Evolutionary conservation across 1,284 basidiomycete genomes (phyloP).

Genomic region (Marasmius tenuissimus): DNA sequence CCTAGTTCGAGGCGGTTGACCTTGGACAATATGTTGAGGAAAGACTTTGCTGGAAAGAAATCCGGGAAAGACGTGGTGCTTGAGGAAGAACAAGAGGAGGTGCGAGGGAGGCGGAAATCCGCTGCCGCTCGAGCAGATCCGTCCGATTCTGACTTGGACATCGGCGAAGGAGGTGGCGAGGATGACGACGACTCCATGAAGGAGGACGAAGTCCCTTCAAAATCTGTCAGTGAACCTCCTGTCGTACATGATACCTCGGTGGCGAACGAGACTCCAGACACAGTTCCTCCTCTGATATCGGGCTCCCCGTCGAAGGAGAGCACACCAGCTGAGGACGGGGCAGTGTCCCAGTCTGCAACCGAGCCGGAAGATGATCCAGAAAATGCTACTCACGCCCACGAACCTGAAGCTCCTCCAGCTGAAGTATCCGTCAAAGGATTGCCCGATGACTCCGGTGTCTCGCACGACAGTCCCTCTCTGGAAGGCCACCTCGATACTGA

Average conservation of each 20-base stretch:
- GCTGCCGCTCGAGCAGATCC: neutral
- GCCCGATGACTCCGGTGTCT: too few species aligned
- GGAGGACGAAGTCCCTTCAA: neutral
- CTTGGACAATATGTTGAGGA: constrained; percentile 6
- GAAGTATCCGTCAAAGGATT: neutral
- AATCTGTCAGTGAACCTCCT: neutral
- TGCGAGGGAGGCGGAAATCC: neutral
- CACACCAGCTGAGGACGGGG: neutral
- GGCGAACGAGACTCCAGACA: neutral
- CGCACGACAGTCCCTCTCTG: neutral
- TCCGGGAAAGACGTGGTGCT: constrained; percentile 3
- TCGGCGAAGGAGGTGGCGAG: neutral
- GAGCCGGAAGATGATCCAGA: neutral
- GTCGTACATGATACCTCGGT: neutral
- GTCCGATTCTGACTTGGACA: constrained; percentile 5
- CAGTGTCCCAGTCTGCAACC: neutral
- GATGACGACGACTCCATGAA: neutral
- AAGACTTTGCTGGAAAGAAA: neutral
- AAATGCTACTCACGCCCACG: neutral
- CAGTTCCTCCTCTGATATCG: neutral
- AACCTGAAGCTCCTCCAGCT: neutral
- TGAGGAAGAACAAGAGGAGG: constrained; percentile 7
- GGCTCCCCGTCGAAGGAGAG: neutral
- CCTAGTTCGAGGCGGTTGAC: constrained; percentile 5
- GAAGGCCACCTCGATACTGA: neutral